Evolutionary conservation across 2,329 filamentous ascomycete species (phyloP), one percentile per base, ranked within the genome.

Genomic region (Fusarium brachygibbosum): DNA sequence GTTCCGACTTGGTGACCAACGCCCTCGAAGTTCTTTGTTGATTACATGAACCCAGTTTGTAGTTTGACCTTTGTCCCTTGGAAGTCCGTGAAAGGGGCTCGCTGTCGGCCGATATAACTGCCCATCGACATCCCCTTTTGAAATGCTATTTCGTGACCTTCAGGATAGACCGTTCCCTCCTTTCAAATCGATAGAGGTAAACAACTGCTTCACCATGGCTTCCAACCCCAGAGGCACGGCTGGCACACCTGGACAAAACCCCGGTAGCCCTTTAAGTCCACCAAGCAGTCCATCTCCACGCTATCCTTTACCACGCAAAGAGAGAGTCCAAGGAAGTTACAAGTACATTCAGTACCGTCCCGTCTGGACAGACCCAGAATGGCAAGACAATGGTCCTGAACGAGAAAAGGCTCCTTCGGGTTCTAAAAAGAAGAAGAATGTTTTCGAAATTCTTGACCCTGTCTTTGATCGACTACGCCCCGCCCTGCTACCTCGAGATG

Each of bases 281-380:
- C 16, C 17, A 21, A 31, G 19, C 31, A 23, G 13, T 7, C 17
- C 8, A 5, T 7, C 23, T 35, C 28, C n/a, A 29, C n/a, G 23
- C 14, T 35, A 40, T 38, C 48, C 17, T 40, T 17, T 13, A 21
- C 48, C 48, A 14, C 48, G 48, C 41, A 28, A 55, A 55, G 29
- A 28, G n/a, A 16, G 14, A 17, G 17, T 11, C 6, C 50, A 58
- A 16, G 61, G 59, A 11, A 58, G 41, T 17, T 70, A 58, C 38
- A 14, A 57, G 12, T 41, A 35, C 25, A 40, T 69, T 14, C 51
- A 32, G 23, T 76, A 72, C 38, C 53, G 76, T 2, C 76, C 76
- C 4, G 52, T 41, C 7, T 77, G 76, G 75, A 77, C 72, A 7
- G 70, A 76, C 3, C 75, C 75, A 16, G 19, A 62, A 12, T 77